Base-by-base conservation (phyloP, 2,329 filamentous ascomycete species). In the Verticillium longisporum region DNA sequence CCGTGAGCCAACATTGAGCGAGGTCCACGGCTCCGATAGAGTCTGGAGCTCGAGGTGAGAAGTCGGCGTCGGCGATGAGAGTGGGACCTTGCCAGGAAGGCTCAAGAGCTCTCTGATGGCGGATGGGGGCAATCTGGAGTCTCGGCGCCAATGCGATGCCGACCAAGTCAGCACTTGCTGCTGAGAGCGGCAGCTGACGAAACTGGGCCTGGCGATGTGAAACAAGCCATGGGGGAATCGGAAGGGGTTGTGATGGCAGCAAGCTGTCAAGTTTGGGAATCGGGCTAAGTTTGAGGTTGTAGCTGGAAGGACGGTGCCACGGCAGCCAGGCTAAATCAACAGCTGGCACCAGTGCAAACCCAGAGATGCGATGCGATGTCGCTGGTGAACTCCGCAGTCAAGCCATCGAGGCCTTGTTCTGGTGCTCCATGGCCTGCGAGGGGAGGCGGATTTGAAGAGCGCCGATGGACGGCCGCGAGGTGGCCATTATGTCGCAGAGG, bases 141-240 rank as follows among this genome's bases (percentile, higher is more conserved):
- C 62, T 58, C 61, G 62, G 62, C 53, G 62, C 62, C 38, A 57
- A 36, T 56, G 26, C 26, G 26, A 26, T 26, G 26, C 26, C 26
- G 26, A 26, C 26, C 26, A 26, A 26, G 26, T 26, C 26, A 26
- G 26, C 57, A 56, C 45, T 50, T 7, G 57, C 59, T 57, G 61
- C 53, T 54, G 58, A 62, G 62, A 59, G 57, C 61, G 61, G 58
- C 41, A 50, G 21, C n/a, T 26, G 41, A 50, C 41, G 41, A 50
- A 50, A 50, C 41, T 18, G n/a, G 41, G n/a, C n/a, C 41, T 50
- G 41, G 41, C n/a, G 21, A 50, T n/a, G 41, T 50, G 41, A 50
- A 50, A 50, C 41, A 50, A 18, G 41, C 41, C 41, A 50, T 4
- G 5, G 41, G 21, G 41, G 41, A 21, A n/a, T 50, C n/a, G 41